Conservation (phyloP, 306 rosid species). For the Citrullus mucosospermus region DNA sequence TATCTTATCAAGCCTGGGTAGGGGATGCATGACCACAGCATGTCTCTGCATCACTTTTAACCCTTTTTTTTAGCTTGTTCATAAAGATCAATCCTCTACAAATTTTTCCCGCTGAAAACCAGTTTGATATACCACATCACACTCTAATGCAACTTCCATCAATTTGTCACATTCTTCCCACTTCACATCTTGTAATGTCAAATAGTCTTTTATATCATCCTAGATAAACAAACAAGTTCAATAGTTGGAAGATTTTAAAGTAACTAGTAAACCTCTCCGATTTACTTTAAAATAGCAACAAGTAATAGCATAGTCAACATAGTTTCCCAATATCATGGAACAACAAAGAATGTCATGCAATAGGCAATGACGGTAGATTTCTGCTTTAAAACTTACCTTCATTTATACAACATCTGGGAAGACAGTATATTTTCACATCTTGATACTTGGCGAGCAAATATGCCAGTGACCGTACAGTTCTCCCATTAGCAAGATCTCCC, state of each 20-base stretch:
- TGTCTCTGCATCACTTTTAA: constrained; percentile 59
- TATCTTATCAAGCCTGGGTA: constrained; percentile 56
- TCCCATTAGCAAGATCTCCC: constrained; percentile 86
- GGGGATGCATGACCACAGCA: constrained; percentile 83
- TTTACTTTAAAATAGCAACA: background rate
- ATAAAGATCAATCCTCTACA: constrained; percentile 63
- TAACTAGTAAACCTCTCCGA: background rate
- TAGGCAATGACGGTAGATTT: background rate
- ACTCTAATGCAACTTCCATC: constrained; percentile 66
- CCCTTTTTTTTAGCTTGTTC: constrained; percentile 72
- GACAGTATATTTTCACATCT: constrained; percentile 60
- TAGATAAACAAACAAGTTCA: constrained; percentile 12
- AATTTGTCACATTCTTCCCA: constrained; percentile 87
- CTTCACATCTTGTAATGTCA: constrained; percentile 47
- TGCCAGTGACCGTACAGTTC: constrained; percentile 83
- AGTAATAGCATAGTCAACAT: background rate
- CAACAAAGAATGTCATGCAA: background rate
- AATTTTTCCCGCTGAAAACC: constrained; percentile 77
- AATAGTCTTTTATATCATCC: constrained; percentile 78
- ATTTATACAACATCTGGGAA: constrained; percentile 72
- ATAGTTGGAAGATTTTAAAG: background rate
- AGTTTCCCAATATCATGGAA: background rate
- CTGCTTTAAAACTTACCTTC: constrained; percentile 41
- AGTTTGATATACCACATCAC: constrained; percentile 89
- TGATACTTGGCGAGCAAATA: constrained; percentile 70